A percentile compares a stretch with the other conserved stretches of the same genome.
These are phyloP conservation scores for Orobanche coerulescens DNA, from an alignment of 257 asterid species.

Conservation along the genomic window DNA sequence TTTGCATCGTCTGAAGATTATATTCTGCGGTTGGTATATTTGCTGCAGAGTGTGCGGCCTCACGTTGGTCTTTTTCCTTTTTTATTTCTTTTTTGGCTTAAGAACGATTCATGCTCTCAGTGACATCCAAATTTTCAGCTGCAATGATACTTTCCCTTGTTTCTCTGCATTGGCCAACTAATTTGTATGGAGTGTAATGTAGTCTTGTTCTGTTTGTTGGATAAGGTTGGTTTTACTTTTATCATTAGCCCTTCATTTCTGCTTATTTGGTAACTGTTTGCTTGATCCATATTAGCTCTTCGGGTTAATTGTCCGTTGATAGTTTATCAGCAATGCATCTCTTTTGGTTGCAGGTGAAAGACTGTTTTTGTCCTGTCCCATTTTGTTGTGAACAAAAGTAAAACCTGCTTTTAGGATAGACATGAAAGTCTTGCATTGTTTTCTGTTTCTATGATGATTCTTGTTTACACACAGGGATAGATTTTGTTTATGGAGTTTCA, in stretches of 20 bases:
- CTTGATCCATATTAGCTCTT: constrained; percentile 7
- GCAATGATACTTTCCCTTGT: constrained; percentile 10
- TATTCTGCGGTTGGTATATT: constrained; percentile 70
- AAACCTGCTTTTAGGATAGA: neutral
- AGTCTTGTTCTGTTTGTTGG: neutral
- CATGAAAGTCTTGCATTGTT: neutral
- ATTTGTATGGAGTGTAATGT: neutral
- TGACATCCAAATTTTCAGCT: constrained; percentile 15
- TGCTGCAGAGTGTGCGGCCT: constrained; percentile 21
- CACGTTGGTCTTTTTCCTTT: constrained; percentile 10
- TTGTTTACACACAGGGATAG: neutral
- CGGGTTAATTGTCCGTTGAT: neutral
- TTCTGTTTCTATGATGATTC: neutral
- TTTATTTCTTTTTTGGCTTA: constrained; percentile 2
- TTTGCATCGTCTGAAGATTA: constrained; percentile 78
- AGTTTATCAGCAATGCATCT: constrained; percentile 8
- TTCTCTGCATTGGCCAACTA: constrained; percentile 3
- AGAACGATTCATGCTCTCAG: neutral
- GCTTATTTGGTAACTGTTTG: neutral
- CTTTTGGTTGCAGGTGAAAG: neutral
- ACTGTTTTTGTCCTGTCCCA: neutral
- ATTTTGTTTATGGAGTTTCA: neutral
- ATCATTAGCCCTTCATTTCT: neutral
- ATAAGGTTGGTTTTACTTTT: neutral
- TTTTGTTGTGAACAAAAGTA: neutral